These are phyloP conservation scores for Pleochaeta shiraiana DNA, from an alignment of 2,329 filamentous ascomycete species.

Conservation along the genomic window DNA sequence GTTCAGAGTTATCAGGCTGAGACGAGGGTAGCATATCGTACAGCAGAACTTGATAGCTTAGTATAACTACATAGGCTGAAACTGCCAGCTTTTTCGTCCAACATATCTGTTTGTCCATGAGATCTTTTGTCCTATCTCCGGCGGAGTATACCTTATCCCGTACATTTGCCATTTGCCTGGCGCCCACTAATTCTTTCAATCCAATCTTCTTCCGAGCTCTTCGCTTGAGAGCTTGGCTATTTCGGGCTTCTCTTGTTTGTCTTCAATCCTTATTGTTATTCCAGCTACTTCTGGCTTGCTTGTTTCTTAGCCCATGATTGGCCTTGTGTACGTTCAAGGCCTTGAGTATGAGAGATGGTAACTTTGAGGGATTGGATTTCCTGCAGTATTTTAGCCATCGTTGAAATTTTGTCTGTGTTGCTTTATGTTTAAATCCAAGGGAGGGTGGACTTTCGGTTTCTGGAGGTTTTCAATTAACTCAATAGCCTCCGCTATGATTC, in stretches of 20 bases:
- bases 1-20: neutral
- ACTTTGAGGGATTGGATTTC: neutral
- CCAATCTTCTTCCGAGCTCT: slow-evolving; percentile 1
- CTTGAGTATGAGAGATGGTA: neutral
- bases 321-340: neutral
- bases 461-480: neutral
- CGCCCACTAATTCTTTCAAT: neutral
- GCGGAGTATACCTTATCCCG: neutral
- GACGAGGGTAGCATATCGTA: neutral
- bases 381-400: neutral
- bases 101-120: neutral
- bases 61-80: neutral
- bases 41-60: neutral
- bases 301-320: neutral
- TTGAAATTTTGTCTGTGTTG: neutral
- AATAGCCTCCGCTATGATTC: neutral
- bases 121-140: neutral
- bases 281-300: neutral
- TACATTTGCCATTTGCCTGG: neutral
- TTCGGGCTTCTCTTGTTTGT: neutral
- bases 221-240: neutral
- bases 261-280: neutral
- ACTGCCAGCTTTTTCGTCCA: neutral
- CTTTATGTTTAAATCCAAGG: too few species aligned
- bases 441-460: neutral